These are phyloP conservation scores for Penicillium simplicissimum DNA, from an alignment of 495 filamentous ascomycete genomes.

Conservation along the genomic window DNA sequence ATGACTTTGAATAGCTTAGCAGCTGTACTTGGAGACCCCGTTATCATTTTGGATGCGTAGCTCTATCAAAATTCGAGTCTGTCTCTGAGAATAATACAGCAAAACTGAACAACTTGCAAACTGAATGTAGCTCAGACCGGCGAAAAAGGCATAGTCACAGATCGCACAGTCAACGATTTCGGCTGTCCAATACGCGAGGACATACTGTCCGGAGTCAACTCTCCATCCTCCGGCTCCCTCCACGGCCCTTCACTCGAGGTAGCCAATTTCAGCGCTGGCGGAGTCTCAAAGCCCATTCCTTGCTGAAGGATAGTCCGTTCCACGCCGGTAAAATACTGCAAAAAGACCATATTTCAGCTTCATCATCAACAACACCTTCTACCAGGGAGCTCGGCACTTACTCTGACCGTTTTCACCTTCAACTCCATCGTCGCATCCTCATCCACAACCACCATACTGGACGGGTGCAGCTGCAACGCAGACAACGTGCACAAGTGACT, in stretches of 20 bases:
- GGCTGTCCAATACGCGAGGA: not conserved
- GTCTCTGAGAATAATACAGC: not conserved
- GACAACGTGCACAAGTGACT: not conserved
- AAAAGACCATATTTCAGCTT: too few species aligned
- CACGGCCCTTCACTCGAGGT: not conserved
- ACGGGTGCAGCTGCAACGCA: not conserved
- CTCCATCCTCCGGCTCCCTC: constrained; percentile 2
- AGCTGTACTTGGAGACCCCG: too few species aligned
- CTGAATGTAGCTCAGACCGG: not conserved
- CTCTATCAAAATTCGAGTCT: too few species aligned
- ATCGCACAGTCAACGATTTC: not conserved
- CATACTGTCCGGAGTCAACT: not conserved
- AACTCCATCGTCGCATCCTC: constrained; percentile 1
- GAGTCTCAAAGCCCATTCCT: not conserved
- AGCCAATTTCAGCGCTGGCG: not conserved
- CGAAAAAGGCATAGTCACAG: constrained; percentile 5
- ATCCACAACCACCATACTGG: constrained; percentile 5
- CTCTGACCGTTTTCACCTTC: constrained; percentile 1
- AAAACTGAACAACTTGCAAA: not conserved
- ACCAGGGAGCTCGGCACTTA: too few species aligned
- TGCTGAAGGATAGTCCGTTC: not conserved
- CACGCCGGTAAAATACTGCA: constrained; percentile 1
- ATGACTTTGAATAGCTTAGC: too few species aligned
- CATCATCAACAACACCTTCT: too few species aligned
- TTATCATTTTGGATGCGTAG: too few species aligned